phyloP scores from a whole-genome alignment of 768 basidiomycete species.

The Phylloporus rhodoxanthus region DNA sequence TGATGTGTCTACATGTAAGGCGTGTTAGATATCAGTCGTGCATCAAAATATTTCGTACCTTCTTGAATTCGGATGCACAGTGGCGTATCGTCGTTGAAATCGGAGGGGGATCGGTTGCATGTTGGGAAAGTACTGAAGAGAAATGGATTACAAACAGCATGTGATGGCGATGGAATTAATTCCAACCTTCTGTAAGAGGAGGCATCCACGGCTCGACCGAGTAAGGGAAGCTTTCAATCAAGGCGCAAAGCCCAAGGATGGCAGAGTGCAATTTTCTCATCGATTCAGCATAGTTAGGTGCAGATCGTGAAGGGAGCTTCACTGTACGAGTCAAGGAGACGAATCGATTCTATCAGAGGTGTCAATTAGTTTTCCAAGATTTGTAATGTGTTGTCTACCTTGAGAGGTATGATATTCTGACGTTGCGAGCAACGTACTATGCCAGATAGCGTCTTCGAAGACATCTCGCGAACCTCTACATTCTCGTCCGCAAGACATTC shows the following conservation, averaged over 20 bases:
- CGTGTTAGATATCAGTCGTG: slow-evolving; percentile 4
- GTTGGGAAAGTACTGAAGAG: slow-evolving; percentile 59
- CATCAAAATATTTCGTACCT: slow-evolving; percentile 40
- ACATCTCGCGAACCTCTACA: slow-evolving; percentile 89
- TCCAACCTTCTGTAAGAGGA: slow-evolving; percentile 65
- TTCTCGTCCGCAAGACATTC: slow-evolving; percentile 86
- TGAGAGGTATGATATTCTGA: slow-evolving; percentile 76
- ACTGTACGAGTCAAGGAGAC: slow-evolving; percentile 53
- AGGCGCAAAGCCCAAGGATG: slow-evolving; percentile 87
- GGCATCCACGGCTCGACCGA: slow-evolving; percentile 94
- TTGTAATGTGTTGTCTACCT: slow-evolving; percentile 40
- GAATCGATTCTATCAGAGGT: slow-evolving; percentile 65
- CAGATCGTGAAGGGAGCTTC: slow-evolving; percentile 61
- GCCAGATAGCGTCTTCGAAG: slow-evolving; percentile 78
- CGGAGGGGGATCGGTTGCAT: slow-evolving; percentile 81
- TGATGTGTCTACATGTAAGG: slow-evolving; percentile 49
- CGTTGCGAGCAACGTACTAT: slow-evolving; percentile 89
- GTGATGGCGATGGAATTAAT: background rate
- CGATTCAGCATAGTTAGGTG: slow-evolving; percentile 66
- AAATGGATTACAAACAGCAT: background rate
- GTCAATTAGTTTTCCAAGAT: slow-evolving; percentile 1
- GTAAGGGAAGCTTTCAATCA: slow-evolving; percentile 93
- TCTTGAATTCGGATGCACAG: slow-evolving; percentile 81
- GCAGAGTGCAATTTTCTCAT: slow-evolving; percentile 79
- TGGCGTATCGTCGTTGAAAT: slow-evolving; percentile 87